phyloP scores from a whole-genome alignment of 2,329 filamentous ascomycete species.

The Apiospora phragmitis region DNA sequence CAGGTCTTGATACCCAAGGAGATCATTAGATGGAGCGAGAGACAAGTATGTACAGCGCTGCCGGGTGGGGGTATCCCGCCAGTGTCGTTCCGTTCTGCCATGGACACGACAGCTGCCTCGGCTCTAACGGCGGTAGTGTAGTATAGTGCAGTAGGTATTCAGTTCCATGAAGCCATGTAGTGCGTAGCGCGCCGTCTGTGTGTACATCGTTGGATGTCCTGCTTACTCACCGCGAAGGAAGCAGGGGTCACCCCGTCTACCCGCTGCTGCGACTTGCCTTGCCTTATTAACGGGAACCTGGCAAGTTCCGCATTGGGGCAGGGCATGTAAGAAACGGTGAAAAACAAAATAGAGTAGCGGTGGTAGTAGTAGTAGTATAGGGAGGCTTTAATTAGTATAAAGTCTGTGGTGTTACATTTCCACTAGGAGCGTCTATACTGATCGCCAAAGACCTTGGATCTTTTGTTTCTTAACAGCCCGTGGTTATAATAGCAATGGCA shows the following conservation, averaged over 20 bases:
- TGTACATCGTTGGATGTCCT: not conserved
- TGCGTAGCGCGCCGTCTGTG: not conserved
- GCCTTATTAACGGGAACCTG: not conserved
- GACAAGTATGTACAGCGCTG: not conserved
- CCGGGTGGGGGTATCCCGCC: not conserved
- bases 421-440: not conserved
- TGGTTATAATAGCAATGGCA: not conserved
- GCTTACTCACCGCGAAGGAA: not conserved
- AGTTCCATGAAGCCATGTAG: not conserved
- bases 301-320: not conserved
- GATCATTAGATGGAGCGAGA: not conserved
- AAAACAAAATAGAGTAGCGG: not conserved
- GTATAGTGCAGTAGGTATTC: not conserved
- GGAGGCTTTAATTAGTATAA: not conserved
- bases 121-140: conserved; percentile 1
- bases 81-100: not conserved
- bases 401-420: not conserved
- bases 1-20: not conserved
- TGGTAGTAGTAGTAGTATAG: not conserved
- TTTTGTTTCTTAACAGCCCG: not conserved
- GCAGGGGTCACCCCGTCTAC: not conserved
- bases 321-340: not conserved
- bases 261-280: not conserved
- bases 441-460: not conserved
- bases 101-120: not conserved